These are phyloP conservation scores for Euclidium syriacum DNA, from an alignment of 345 rosid genomes.

Conservation along the genomic window DNA sequence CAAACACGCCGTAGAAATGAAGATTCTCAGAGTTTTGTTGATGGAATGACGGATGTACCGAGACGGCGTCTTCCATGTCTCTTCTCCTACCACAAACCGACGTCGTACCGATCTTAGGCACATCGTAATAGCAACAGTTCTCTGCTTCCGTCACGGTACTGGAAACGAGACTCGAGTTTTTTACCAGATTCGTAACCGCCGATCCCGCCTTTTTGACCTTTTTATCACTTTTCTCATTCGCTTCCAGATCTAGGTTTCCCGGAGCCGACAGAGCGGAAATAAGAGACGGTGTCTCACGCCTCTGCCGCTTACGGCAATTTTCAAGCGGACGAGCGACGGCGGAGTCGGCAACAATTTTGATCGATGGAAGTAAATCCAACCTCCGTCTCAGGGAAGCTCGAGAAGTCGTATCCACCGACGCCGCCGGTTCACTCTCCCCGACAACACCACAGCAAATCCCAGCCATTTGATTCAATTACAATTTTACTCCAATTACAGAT, in stretches of 20 bases:
- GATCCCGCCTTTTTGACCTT: not conserved
- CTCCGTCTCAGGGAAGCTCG: constrained; percentile 49
- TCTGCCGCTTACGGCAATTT: constrained; percentile 46
- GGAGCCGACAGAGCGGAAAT: not conserved
- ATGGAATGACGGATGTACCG: constrained; percentile 44
- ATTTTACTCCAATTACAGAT: not conserved
- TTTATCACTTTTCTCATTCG: not conserved
- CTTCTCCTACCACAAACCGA: constrained; percentile 90
- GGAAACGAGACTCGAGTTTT: not conserved
- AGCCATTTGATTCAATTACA: constrained; percentile 42
- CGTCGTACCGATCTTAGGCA: constrained; percentile 65
- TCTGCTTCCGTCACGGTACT: constrained; percentile 3
- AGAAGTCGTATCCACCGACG: constrained; percentile 44
- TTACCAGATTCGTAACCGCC: not conserved
- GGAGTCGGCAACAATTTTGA: constrained; percentile 44
- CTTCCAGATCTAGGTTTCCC: constrained; percentile 2
- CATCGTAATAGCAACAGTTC: constrained; percentile 1
- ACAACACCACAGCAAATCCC: constrained; percentile 77
- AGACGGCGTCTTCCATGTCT: constrained; percentile 95
- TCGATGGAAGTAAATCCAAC: constrained; percentile 51
- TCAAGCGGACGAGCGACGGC: constrained; percentile 41
- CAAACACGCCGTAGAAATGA: constrained; percentile 78
- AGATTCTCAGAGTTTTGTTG: constrained; percentile 2
- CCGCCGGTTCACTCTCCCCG: constrained; percentile 56
- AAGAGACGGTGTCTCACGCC: constrained; percentile 13